Evolutionary conservation across 2,329 filamentous ascomycete genomes (phyloP).

Genomic region (Colletotrichum simmondsii): DNA sequence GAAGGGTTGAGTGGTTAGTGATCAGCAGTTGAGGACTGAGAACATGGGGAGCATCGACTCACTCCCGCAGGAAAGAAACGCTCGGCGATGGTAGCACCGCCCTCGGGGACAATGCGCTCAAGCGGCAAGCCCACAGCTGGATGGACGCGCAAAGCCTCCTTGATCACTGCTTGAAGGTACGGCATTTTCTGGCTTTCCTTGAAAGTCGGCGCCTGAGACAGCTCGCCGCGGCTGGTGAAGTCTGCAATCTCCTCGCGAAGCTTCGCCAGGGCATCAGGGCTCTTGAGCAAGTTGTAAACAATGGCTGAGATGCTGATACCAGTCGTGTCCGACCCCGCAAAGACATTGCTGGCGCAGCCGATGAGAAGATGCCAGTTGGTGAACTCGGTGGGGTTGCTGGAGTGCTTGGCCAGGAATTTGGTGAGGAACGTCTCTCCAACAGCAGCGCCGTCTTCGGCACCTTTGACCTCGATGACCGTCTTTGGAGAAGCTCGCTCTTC

Average conservation of each 20-base stretch:
- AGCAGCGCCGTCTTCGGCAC: conserved; percentile 31
- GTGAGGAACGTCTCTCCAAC: conserved; percentile 50
- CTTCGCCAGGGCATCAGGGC: conserved; percentile 36
- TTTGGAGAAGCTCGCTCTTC: conserved; percentile 37
- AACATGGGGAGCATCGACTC: neutral
- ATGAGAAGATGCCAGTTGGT: conserved; percentile 47
- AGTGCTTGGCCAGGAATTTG: conserved; percentile 52
- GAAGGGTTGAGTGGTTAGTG: neutral
- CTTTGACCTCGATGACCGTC: conserved; percentile 28
- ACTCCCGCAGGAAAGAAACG: conserved; percentile 44
- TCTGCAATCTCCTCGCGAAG: conserved; percentile 39
- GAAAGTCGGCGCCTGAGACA: conserved; percentile 42
- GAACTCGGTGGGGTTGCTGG: conserved; percentile 53
- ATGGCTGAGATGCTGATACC: conserved; percentile 57
- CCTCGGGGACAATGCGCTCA: conserved; percentile 58
- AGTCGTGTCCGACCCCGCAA: conserved; percentile 57
- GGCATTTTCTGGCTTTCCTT: conserved; percentile 54
- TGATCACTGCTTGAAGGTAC: conserved; percentile 64
- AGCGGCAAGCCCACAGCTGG: conserved; percentile 59
- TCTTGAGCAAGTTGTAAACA: conserved; percentile 55
- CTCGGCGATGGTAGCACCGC: conserved; percentile 53
- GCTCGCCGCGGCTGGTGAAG: conserved; percentile 18
- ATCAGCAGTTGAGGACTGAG: neutral
- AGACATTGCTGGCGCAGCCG: conserved; percentile 46
- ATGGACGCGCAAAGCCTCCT: conserved; percentile 63